Base-by-base conservation (phyloP, 2,329 filamentous ascomycete species). In the Pleoardoris graminearum region DNA sequence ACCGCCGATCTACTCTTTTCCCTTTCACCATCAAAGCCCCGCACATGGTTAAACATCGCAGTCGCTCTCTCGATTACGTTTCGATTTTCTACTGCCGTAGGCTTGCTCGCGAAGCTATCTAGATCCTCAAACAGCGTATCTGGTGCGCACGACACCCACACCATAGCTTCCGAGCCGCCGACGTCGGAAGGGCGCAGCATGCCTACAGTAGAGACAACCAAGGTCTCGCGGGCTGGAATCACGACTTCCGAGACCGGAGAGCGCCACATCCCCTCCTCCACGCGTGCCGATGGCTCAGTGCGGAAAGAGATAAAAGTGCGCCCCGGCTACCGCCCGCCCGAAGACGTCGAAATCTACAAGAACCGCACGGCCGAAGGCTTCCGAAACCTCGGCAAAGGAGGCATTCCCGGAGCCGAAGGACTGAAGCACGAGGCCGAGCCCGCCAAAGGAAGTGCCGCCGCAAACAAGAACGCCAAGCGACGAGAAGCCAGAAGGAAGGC, bases 301-400 rank as follows among this genome's bases (percentile, higher is more conserved):
- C 86, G 94, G 51, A 95, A 90, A 69, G 93, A 96, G 67, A 97
- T 97, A 70, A 90, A 90, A 68, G 91, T 99, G 55, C 86, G 91
- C 25, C 93, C 94, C 0, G 95, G 94, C 48, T 99, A 97, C 76
- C 86, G 87, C 29, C 95, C 94, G 1, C 91, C 92, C 0, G 94
- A 99, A 76, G 94, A 99, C 75, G 88, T 97, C 58, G 91, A 97
- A 70, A 81, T 96, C 39, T 99, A 99, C 82, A 95, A 91, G 78
- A 97, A 96, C 75, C 87, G 90, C 51, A 91, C 87, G 1, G 92
- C 92, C 44, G 89, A 94, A 71, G 85, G 85, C 44, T 96, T 89
- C 77, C 91, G 91, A 69, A 91, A 85, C 62, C 85, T 90, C 47
- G 85, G 83, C 22, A 85, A 83, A 52, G 77, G 74, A 51, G 88